phyloP scores from a whole-genome alignment of 768 basidiomycete genomes.

The Podaxis sp. region DNA sequence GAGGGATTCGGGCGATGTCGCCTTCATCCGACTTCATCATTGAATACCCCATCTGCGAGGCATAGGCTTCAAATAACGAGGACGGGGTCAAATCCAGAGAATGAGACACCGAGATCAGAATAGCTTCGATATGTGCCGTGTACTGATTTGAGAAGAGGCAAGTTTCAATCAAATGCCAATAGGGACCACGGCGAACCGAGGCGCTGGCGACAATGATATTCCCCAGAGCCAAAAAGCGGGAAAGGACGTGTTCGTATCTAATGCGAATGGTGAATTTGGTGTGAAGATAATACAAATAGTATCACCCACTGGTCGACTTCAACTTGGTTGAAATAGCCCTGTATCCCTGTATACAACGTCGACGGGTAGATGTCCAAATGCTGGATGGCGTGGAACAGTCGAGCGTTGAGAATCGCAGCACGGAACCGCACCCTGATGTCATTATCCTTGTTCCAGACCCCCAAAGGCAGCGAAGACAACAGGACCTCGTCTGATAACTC shows the following conservation, averaged over 20 bases:
- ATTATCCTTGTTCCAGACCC: slow-evolving; percentile 50
- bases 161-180: slow-evolving; percentile 86
- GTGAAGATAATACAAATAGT: background rate
- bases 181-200: slow-evolving; percentile 72
- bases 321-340: slow-evolving; percentile 35
- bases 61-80: slow-evolving; percentile 75
- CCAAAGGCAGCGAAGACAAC: slow-evolving; percentile 43
- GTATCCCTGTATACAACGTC: slow-evolving; percentile 48
- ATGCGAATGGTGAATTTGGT: background rate
- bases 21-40: slow-evolving; percentile 43
- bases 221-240: slow-evolving; percentile 65
- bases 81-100: slow-evolving; percentile 59
- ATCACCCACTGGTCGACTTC: slow-evolving; percentile 48
- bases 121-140: slow-evolving; percentile 40
- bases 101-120: slow-evolving; percentile 59
- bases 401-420: slow-evolving; percentile 56
- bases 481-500: slow-evolving; percentile 37
- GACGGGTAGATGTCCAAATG: slow-evolving; percentile 23
- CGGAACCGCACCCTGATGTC: slow-evolving; percentile 88
- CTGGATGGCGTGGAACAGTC: slow-evolving; percentile 49
- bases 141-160: slow-evolving; percentile 41
- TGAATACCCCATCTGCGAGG: slow-evolving; percentile 71
- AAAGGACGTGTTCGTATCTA: slow-evolving; percentile 77
- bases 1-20: slow-evolving; percentile 65
- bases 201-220: slow-evolving; percentile 82